Base-by-base conservation (phyloP, 202 grass and related monocot species). In the Musa balbisiana region DNA sequence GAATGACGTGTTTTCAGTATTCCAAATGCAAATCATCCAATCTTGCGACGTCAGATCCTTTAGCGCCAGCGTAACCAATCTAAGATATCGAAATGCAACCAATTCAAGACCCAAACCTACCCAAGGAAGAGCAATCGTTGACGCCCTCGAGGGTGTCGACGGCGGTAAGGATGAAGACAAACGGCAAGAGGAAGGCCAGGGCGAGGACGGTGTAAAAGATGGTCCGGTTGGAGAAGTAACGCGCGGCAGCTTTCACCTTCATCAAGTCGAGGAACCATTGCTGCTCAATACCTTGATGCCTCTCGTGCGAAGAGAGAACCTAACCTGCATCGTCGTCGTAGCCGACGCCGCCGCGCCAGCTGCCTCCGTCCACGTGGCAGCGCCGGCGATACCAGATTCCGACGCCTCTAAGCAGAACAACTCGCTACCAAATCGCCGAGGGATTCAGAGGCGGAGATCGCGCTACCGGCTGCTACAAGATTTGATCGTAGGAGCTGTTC, bases 231-330 rank as follows among this genome's bases (percentile, higher is more conserved):
- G 49, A 49, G 16, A 71, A 15, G 68, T 71, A 49, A 15, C 68
- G 68, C 16, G 68, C 23, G 49, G 24, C 26, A 49, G 52, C 68
- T 2, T 49, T 43, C 15, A 71, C 68, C 13, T 71, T 71, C 68
- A 71, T 71, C 49, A 17, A 71, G 68, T 71, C 68, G 49, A 71
- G 11, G 68, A 71, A 51, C 68, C 68, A 71, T 71, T 71, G 16
- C 43, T 52, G 49, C 68, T 65, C 23, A 24, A 65, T 9, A 65
- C 26, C 23, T 22, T 65, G 21, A 65, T 65, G 63, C 63, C 26
- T 24, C 21, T 22, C 63, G 26, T 65, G 63, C 63, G 12, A 21
- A 23, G 63, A 2, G 63, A 65, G 63, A 65, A 26, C 23, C 63
- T 20, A 21, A 65, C 22, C 63, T 65, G 63, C 63, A 65, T 65